Base-by-base conservation (phyloP, 768 basidiomycete genomes). In the Xanthoconium stramineum region DNA sequence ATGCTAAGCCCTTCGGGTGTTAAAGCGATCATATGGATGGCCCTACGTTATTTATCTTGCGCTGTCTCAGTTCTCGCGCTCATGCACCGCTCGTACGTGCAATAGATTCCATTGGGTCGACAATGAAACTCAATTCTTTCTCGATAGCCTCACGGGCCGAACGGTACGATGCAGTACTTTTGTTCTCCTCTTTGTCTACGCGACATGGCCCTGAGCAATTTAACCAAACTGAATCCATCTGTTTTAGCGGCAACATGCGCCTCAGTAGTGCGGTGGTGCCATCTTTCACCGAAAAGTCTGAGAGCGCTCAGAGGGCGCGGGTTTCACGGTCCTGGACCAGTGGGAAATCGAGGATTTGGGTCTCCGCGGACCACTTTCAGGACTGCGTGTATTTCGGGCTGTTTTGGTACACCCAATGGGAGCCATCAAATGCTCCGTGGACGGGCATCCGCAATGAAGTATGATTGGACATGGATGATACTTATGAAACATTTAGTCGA, bases 311-410 rank as follows among this genome's bases (percentile, higher is more conserved):
- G 35, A 37, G 30, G 35, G 46, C 42, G 30, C 46, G 20, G 42
- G 32, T 47, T 51, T 63, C 51, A 47, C 50, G 38, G 50, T 47
- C 45, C 36, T 47, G 49, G 33, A 19, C 44, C 17, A 55, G 44
- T 44, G 45, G 20, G 61, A 47, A 55, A 59, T 61, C 29, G 20
- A 39, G 42, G 11, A 13, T 35, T 43, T 51, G 32, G 44, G 56
- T n/a, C 48, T 64, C 69, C 67, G 65, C 64, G 69, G 69, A 71
- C 55, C 42, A 51, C 24, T 47, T 40, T 57, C 20, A 56, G 54
- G 46, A 52, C 30, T 54, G 53, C 48, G 56, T 64, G 58, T 56
- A 63, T 61, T 55, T 50, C 42, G 42, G 45, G 54, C 40, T 55
- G 56, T 59, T 66, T 58, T 36, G 47, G 55, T 33, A 12, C 57